phyloP scores from a whole-genome alignment of 768 basidiomycete genomes.

The Naganishia kalamii region DNA sequence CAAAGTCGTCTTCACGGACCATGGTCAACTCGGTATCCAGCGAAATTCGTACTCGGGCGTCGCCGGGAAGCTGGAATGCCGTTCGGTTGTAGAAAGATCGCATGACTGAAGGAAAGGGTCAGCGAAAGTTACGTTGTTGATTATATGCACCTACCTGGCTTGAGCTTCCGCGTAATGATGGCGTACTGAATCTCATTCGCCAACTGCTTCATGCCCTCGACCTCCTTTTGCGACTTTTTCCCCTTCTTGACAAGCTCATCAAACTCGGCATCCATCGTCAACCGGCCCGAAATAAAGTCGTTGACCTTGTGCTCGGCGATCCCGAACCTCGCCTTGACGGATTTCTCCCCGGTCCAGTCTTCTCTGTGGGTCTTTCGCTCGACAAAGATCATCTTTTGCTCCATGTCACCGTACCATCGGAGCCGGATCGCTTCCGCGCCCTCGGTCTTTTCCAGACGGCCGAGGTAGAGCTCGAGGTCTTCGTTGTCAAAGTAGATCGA shows the following conservation, averaged over 20 bases:
- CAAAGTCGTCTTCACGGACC: conserved; percentile 95
- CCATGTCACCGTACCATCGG: conserved; percentile 91
- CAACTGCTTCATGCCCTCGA: conserved; percentile 88
- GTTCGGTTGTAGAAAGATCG: conserved; percentile 98
- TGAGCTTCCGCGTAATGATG: conserved; percentile 68
- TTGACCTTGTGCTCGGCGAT: conserved; percentile 92
- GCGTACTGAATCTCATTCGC: conserved; percentile 97
- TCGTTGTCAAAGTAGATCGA: conserved; percentile 97
- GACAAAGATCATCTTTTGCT: conserved; percentile 60
- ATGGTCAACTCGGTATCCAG: conserved; percentile 93
- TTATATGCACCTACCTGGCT: conserved; percentile 61
- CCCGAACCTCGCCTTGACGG: conserved; percentile 91
- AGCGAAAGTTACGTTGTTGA: background rate
- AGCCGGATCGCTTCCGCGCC: conserved; percentile 94
- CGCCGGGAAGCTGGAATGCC: conserved; percentile 96
- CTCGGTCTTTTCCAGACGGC: conserved; percentile 94
- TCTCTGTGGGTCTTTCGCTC: conserved; percentile 67
- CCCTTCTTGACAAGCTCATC: conserved; percentile 76
- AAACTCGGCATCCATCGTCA: conserved; percentile 89
- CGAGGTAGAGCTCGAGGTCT: conserved; percentile 89
- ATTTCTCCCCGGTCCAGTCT: conserved; percentile 99
- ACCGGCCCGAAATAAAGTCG: conserved; percentile 78
- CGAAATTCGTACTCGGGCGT: conserved; percentile 96
- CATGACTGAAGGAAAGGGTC: conserved; percentile 58
- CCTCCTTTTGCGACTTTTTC: conserved; percentile 85